Conservation (phyloP, 192 early-diverging fungal genomes). For the Linnemannia hyalina region DNA sequence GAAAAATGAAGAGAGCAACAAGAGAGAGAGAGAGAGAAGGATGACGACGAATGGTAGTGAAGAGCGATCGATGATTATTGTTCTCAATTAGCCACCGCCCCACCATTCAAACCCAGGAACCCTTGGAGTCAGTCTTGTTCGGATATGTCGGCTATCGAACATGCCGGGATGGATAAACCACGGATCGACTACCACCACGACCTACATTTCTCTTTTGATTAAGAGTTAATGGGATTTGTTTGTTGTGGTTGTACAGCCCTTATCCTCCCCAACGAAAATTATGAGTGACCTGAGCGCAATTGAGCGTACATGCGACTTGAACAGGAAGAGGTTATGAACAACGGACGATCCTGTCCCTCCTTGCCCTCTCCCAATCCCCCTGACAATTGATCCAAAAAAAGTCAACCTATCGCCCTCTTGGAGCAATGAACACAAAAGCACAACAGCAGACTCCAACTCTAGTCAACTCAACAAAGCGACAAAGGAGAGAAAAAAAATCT, state of each 20-base stretch:
- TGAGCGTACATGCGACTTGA: too few species aligned
- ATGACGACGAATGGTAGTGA: neutral
- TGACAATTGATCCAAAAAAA: conserved; percentile 38
- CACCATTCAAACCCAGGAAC: conserved; percentile 8
- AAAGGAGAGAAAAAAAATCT: conserved; percentile 8
- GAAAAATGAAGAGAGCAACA: neutral
- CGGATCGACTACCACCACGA: neutral
- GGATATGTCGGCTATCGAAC: neutral
- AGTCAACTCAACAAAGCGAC: neutral
- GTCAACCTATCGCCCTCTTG: neutral
- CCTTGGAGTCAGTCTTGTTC: neutral
- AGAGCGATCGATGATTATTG: neutral
- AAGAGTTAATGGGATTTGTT: too few species aligned
- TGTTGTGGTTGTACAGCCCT: too few species aligned
- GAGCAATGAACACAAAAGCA: neutral
- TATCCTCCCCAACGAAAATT: too few species aligned
- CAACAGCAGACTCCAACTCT: neutral
- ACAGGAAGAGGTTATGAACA: too few species aligned
- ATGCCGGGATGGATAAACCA: conserved; percentile 8
- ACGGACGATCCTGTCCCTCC: too few species aligned
- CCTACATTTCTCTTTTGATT: too few species aligned
- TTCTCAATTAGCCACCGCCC: neutral
- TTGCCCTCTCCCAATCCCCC: too few species aligned
- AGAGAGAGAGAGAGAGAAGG: neutral
- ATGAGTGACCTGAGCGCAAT: too few species aligned